Evolutionary conservation across 208 protist species (phyloP).

Genomic region (Trypanosoma vivax): DNA sequence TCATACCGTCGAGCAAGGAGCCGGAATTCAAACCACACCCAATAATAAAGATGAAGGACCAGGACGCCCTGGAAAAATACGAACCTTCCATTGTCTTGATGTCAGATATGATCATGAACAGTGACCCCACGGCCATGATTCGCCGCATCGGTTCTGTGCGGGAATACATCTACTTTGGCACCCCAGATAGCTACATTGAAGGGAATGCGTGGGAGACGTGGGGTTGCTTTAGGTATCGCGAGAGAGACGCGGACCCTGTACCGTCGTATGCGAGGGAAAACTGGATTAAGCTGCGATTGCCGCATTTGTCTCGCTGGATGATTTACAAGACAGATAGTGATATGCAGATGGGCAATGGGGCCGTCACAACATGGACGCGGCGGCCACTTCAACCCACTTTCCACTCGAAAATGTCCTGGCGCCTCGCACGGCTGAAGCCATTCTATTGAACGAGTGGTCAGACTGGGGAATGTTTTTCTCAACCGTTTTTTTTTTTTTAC

Average conservation of each 20-base stretch:
- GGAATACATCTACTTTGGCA: conserved; percentile 83
- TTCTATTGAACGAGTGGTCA: conserved; percentile 61
- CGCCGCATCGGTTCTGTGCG: conserved; percentile 72
- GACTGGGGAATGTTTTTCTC: too few relatives aligned
- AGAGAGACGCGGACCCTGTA: conserved; percentile 40
- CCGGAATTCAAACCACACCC: conserved; percentile 72
- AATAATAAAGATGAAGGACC: conserved; percentile 78
- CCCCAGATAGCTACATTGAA: conserved; percentile 79
- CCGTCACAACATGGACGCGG: conserved; percentile 70
- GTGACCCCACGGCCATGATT: conserved; percentile 63
- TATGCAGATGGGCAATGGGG: conserved; percentile 73
- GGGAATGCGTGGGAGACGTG: conserved; percentile 82
- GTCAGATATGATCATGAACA: conserved; percentile 81
- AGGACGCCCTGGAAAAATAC: conserved; percentile 79
- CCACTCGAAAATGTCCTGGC: conserved; percentile 35
- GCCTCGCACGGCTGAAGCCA: conserved; percentile 53
- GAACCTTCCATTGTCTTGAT: conserved; percentile 78
- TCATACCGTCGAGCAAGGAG: conserved; percentile 79
- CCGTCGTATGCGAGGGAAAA: conserved; percentile 72
- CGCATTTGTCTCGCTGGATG: conserved; percentile 78
- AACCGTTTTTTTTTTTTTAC: background rate
- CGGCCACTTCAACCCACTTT: conserved; percentile 44
- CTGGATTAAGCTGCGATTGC: conserved; percentile 59
- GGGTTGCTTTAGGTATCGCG: conserved; percentile 78
- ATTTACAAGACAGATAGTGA: conserved; percentile 76